A percentile compares a stretch with the other conserved stretches of the same genome.
phyloP scores from a whole-genome alignment of 1,284 basidiomycete genomes.

The Pisolithus thermaeus region DNA sequence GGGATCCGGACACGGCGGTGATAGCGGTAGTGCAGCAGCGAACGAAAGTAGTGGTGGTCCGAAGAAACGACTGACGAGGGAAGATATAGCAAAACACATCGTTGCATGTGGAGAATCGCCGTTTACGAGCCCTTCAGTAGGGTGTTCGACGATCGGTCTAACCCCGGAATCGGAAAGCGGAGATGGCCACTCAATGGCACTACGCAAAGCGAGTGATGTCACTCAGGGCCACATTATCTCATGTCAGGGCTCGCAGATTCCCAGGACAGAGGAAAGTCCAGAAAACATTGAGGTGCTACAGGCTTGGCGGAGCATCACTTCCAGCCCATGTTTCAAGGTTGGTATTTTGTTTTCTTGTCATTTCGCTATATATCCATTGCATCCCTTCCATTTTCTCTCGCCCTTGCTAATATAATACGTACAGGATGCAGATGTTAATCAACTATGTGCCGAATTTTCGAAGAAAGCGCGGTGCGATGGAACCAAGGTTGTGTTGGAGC shows the following conservation, averaged over 20 bases:
- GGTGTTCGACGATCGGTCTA: conserved; percentile 24
- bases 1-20: conserved; percentile 10
- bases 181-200: background rate
- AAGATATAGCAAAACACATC: conserved; percentile 47
- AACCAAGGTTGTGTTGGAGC: conserved; percentile 71
- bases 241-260: conserved; percentile 59
- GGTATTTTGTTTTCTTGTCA: conserved; percentile 17
- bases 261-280: conserved; percentile 61
- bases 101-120: conserved; percentile 43
- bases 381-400: no score
- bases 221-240: conserved; percentile 43
- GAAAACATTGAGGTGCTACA: conserved; percentile 69
- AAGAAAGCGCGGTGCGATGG: conserved; percentile 77
- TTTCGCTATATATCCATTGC: background rate
- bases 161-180: conserved; percentile 14
- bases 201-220: conserved; percentile 22
- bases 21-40: conserved; percentile 7
- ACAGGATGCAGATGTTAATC: conserved; percentile 70
- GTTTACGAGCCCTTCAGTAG: conserved; percentile 35
- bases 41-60: conserved; percentile 36
- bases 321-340: conserved; percentile 68
- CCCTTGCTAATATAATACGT: background rate
- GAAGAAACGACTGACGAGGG: conserved; percentile 40
- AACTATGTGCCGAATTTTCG: conserved; percentile 70
- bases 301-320: conserved; percentile 70